Conservation (phyloP, 768 basidiomycete species). For the Gloeopeniophorella convolvens region DNA sequence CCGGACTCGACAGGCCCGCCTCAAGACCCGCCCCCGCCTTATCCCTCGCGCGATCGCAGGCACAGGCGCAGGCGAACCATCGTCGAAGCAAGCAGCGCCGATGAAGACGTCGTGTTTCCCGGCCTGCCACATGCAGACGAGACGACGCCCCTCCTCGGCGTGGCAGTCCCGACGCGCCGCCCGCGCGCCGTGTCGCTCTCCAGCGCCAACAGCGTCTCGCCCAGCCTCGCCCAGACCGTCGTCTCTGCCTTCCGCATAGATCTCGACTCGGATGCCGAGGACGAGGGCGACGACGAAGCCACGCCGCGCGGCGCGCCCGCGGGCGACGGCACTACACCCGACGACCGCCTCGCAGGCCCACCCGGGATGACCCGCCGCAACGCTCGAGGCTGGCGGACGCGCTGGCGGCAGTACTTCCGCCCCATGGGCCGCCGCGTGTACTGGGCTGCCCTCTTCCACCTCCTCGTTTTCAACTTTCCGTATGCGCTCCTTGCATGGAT, state of each 20-base stretch:
- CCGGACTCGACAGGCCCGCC: conserved; percentile 6
- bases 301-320: conserved; percentile 11
- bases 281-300: conserved; percentile 22
- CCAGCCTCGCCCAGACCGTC: conserved; percentile 63
- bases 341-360: conserved; percentile 8
- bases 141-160: conserved; percentile 41
- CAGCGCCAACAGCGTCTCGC: conserved; percentile 44
- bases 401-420: conserved; percentile 57
- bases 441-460: conserved; percentile 59
- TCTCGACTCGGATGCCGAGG: conserved; percentile 32
- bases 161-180: conserved; percentile 25
- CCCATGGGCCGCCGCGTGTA: conserved; percentile 54
- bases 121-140: conserved; percentile 31
- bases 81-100: conserved; percentile 28
- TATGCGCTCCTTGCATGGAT: conserved; percentile 74
- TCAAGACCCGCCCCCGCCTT: conserved; percentile 66
- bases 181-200: conserved; percentile 50
- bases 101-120: conserved; percentile 26
- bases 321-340: background rate
- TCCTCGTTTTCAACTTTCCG: conserved; percentile 71
- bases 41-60: conserved; percentile 49
- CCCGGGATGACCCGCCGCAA: conserved; percentile 9
- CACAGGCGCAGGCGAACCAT: conserved; percentile 27
- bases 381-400: conserved; percentile 18
- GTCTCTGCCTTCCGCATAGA: conserved; percentile 61